Base-by-base conservation (phyloP, 2,329 filamentous ascomycete species). In the Sclerotinia borealis region DNA sequence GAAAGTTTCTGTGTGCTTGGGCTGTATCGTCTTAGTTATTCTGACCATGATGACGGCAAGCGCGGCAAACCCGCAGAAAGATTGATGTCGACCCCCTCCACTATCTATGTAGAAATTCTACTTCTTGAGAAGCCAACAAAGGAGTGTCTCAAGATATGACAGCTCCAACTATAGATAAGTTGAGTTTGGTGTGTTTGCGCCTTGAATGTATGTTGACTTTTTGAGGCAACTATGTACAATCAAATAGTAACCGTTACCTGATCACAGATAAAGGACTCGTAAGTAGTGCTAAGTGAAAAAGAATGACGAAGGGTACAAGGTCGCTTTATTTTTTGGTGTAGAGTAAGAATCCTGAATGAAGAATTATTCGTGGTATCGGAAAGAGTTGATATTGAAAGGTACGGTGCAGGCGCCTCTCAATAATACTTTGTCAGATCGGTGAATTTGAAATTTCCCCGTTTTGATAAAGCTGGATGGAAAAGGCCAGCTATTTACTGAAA, bases 1-100 rank as follows among this genome's bases (percentile, higher is more conserved):
- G 81, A 87, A 73, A 36, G 84, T 87, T 77, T 88, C 86, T 77
- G 80, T 81, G 75, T 89, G 86, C 79, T 88, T 88, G 65, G 80
- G 74, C 77, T 87, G 85, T 78, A 88, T 85, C 69, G 80, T 78
- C 79, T 88, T 89, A 64, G 81, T 85, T 72, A 89, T 88, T 78
- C 85, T 87, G 74, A 83, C 86, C 86, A 89, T 89, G 72, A 70
- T 85, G 80, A 79, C 76, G 74, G 74, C 75, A 73, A 75, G 76
- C 75, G 84, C 84, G 84, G 85, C 83, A 78, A 76, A 77, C 83
- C 84, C 83, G 83, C 84, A 67, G 65, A 63, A 67, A 65, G 64
- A 65, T 70, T 62, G 60, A 59, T 65, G 68, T 65, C 64, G 50
- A 67, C 81, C 83, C 71, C 83, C 83, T 83, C 83, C 83, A 81